Evolutionary conservation across 2,329 filamentous ascomycete species (phyloP).

Genomic region (Colletotrichum ledebouriae): DNA sequence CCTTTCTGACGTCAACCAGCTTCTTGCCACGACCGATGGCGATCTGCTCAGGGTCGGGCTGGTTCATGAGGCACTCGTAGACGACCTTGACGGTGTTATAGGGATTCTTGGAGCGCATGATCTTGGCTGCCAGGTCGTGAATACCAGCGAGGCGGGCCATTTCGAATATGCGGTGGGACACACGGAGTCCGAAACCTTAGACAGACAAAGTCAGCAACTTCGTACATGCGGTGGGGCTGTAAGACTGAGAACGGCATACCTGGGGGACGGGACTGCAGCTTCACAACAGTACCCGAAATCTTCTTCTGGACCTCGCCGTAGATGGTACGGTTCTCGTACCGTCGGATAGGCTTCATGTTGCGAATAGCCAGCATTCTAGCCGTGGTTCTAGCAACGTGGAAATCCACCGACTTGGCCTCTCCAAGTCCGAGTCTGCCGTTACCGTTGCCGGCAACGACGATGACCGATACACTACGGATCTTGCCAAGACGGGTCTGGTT

Average conservation of each 20-base stretch:
- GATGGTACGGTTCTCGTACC: constrained; percentile 94
- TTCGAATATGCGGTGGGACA: constrained; percentile 92
- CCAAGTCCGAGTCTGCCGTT: constrained; percentile 90
- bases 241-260: constrained; percentile 68
- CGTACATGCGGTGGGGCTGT: too few species aligned
- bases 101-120: constrained; percentile 89
- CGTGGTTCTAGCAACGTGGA: constrained; percentile 75
- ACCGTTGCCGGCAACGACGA: constrained; percentile 88
- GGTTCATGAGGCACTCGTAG: constrained; percentile 83
- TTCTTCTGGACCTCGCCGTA: constrained; percentile 88
- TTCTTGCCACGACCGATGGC: constrained; percentile 93
- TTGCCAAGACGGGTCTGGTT: constrained; percentile 99
- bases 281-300: constrained; percentile 87
- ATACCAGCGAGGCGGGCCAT: constrained; percentile 91
- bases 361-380: constrained; percentile 85
- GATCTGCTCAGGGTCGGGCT: constrained; percentile 90
- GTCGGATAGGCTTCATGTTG: constrained; percentile 91
- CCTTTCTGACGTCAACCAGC: constrained; percentile 94
- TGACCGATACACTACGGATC: constrained; percentile 79
- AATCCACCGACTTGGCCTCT: constrained; percentile 87
- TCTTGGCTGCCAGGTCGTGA: constrained; percentile 85
- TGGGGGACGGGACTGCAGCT: constrained; percentile 85
- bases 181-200: constrained; percentile 93
- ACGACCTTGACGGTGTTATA: constrained; percentile 98
- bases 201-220: background rate